Evolutionary conservation across 192 early-diverging fungal genomes (phyloP).

Genomic region (Coemansia sp.): DNA sequence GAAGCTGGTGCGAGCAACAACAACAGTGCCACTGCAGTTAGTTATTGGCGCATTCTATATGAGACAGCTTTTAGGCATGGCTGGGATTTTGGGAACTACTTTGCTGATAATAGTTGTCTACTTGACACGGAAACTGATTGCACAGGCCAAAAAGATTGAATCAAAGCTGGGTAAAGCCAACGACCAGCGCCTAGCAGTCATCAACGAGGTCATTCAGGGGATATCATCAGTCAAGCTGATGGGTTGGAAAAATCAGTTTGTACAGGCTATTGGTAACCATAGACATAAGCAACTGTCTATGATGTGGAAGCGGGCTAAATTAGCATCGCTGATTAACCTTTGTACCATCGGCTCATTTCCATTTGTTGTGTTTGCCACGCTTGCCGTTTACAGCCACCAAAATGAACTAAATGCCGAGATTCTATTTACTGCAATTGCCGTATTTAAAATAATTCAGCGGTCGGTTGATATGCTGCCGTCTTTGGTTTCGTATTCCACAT

Average conservation of each 20-base stretch:
- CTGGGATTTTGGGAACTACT: conserved; percentile 70
- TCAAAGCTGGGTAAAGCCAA: conserved; percentile 54
- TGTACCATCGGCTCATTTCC: conserved; percentile 58
- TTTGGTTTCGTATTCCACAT: conserved; percentile 54
- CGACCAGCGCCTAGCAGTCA: conserved; percentile 71
- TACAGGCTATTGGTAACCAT: conserved; percentile 59
- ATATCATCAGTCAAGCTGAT: conserved; percentile 90
- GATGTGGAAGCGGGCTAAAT: conserved; percentile 41
- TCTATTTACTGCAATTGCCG: conserved; percentile 67
- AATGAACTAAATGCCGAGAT: conserved; percentile 59
- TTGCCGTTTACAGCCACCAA: conserved; percentile 60
- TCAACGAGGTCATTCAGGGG: conserved; percentile 79
- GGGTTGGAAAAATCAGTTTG: conserved; percentile 74
- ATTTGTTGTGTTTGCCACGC: conserved; percentile 57
- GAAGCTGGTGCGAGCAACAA: conserved; percentile 53
- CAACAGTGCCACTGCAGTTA: conserved; percentile 61
- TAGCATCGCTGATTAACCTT: conserved; percentile 59
- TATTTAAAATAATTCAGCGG: conserved; percentile 65
- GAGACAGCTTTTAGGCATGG: conserved; percentile 70
- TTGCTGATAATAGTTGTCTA: conserved; percentile 62
- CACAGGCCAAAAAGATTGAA: conserved; percentile 54
- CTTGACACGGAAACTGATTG: conserved; percentile 51
- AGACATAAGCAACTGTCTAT: conserved; percentile 59
- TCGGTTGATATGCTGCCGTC: conserved; percentile 61
- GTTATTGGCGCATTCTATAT: conserved; percentile 65